Base-by-base conservation (phyloP, 768 basidiomycete genomes). In the Tricholomella constricta region DNA sequence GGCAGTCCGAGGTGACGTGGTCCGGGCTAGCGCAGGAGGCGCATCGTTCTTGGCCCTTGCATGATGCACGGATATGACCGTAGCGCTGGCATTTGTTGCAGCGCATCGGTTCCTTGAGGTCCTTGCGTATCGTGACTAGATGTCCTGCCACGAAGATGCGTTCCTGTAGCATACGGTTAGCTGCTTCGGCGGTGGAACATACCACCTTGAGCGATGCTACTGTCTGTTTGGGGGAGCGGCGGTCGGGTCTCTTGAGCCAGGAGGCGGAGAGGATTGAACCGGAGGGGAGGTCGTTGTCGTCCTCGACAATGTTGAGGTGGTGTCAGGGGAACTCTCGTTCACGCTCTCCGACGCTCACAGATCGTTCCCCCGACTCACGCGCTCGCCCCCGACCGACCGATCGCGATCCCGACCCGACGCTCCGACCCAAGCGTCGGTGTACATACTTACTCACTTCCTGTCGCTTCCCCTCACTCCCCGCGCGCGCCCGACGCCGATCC, bases 51-150 rank as follows among this genome's bases (percentile, higher is more conserved):
- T 3, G 1, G 15, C 34, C 36, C 34, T 44, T 48, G 45, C 51
- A 56, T 4, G 17, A 19, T 7, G 55, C 40, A 2, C 34, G 29
- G 5, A 56, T 19, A 11, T 56, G 50, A 4, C 51, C 51, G 23
- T 45, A 48, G 7, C 9, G 4, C 19, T 56, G 46, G 43, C 56
- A 57, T n/a, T 57, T 52, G 48, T 45, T 53, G 44, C 48, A 53
- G 3, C 31, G n/a, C 1, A 57, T 12, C 5, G 56, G 55, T 36
- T 50, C 48, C 7, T 15, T 17, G n/a, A 45, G 23, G 34, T 40
- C 44, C 15, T 54, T 48, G 46, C 15, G 32, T n/a, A 38, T 26
- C 15, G 27, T 17, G 15, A 48, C 32, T 2, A 25, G 6, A n/a
- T 36, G 40, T 6, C 55, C 55, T 1, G 27, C 31, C 9, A 56